Evolutionary conservation across 495 filamentous ascomycete genomes (phyloP), one percentile per base, ranked within the genome.

Genomic region (Xylaria cubensis): DNA sequence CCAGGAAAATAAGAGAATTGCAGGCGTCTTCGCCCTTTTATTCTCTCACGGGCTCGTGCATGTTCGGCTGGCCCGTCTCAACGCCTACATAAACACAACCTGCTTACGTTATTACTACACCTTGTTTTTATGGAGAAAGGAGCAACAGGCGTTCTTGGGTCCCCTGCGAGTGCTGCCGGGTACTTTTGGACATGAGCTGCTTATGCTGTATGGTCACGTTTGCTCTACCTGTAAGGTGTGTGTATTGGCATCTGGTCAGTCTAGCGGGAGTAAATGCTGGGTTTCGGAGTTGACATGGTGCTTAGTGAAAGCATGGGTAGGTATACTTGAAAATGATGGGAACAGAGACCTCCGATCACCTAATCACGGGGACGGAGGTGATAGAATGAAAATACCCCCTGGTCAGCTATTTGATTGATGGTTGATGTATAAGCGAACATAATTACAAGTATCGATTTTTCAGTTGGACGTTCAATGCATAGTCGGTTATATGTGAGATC

Each of bases 1-100:
- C 82, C 80, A 17, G 79, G 77, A 51, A 79, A 76, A 32, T 78
- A 74, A 53, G 41, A 24, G 51, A 29, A 58, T 58, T 10, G n/a
- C 15, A 6, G 4, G 24, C 39, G 19, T 36, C 46, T 8, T 53
- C 46, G 26, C 46, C 69, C 24, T 34, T 19, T 32, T 53, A n/a
- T 29, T 26, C 44, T 13, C 46, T 21, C 46, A 44, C 9, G 0
- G 36, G 36, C 4, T 42, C n/a, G 15, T 63, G 32, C 41, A 46
- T 51, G 15, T 24, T 17, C 6, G 48, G 6, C 29, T 56, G 7
- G 13, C 26, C 2, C 15, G 8, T 17, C n/a, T 56, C 42, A 32
- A 56, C 9, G 34, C 53, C 66, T n/a, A 58, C 66, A 17, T 32
- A 29, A 56, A 32, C 6, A 32, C 15, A 17, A 26, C 13, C 17